Evolutionary conservation across 2,329 filamentous ascomycete species (phyloP), one percentile per base, ranked within the genome.

Genomic region (Simplicillium aogashimaense): DNA sequence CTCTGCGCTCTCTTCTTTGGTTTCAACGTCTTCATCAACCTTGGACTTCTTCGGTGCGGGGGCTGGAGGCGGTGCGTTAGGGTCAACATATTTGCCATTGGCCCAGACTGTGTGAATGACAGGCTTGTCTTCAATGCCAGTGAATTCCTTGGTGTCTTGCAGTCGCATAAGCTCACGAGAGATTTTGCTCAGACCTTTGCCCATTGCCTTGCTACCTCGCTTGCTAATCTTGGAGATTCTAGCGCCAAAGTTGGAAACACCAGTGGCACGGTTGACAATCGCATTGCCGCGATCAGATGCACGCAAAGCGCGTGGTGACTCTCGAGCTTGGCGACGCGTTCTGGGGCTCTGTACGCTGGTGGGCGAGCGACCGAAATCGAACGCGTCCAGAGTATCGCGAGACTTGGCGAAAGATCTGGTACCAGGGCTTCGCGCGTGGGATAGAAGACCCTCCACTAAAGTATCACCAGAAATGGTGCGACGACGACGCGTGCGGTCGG

Each of bases 61-160:
- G 33, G 65, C 60, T 30, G 60, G 56, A 1, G 59, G 53, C 3
- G 60, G 53, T 31, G 61, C 62, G 38, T 65, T 65, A 42, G 65
- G 65, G 31, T 70, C 64, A 32, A 81, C 61, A 42, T 69, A 72
- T 53, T 81, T 81, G 42, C 78, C 78, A 47, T 81, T 81, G 50
- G 73, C 74, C 78, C 78, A 82, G 18, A 78, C 67, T 2, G 74
- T 78, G 47, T 74, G 66, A 7, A 73, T 34, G 4, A 81, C 69
- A 5, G 76, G 76, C 39, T 69, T 63, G 12, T 69, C 70, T 40
- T 81, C 78, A 16, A 80, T 71, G 36, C 72, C 68, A 1, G 70
- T 63, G 45, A 69, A 82, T 50, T 82, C 78, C 43, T 78, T 74
- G 44, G 79, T 74, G 58, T 83, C 72, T 59, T 73, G 67, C 39